Evolutionary conservation across 1,139 yeast species (phyloP), one percentile per base, ranked within the genome.

Genomic region (Pichia sp.): DNA sequence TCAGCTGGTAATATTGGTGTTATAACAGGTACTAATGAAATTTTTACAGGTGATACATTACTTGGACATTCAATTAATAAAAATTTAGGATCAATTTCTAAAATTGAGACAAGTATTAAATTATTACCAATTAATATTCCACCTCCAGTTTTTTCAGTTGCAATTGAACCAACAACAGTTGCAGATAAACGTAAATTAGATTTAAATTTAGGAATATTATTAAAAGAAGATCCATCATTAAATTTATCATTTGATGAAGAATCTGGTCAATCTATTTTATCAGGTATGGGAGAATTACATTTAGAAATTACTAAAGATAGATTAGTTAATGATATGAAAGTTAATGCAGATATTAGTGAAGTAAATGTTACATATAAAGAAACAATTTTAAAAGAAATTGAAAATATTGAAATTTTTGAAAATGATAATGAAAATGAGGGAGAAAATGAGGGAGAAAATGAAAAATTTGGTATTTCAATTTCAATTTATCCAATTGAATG

Each of bases 211-310:
- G 70, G 71, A 5, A 71, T 78, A 1, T 66, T 94, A 42, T 68
- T 86, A 11, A 74, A 86, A 51, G 98, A 94, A 63, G 99, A 88
- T 59, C 95, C 95, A 6, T 83, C 90, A 50, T 68, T 87, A 55
- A 75, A 76, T 38, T 71, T 84, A 11, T 64, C 76, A 2, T 74
- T 71, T 46, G 97, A 92, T 61, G 95, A 86, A 55, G 97, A 90
- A 53, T 72, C 86, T 50, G 96, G 96, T 0, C 97, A 92, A 66
- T 82, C 89, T 0, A 73, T 89, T 32, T 66, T 92, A 35, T 81
- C 95, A 46, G 99, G 98, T 3, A 89, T 92, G 97, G 98, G 97
- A 25, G 96, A 89, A 60, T 71, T 92, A 46, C 98, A 92, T 66
- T 73, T 92, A 47, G 97, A 92, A 57, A 89, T 92, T 56, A 86